These are phyloP conservation scores for Phialophora tarda DNA, from an alignment of 2,329 filamentous ascomycete species.

Conservation along the genomic window DNA sequence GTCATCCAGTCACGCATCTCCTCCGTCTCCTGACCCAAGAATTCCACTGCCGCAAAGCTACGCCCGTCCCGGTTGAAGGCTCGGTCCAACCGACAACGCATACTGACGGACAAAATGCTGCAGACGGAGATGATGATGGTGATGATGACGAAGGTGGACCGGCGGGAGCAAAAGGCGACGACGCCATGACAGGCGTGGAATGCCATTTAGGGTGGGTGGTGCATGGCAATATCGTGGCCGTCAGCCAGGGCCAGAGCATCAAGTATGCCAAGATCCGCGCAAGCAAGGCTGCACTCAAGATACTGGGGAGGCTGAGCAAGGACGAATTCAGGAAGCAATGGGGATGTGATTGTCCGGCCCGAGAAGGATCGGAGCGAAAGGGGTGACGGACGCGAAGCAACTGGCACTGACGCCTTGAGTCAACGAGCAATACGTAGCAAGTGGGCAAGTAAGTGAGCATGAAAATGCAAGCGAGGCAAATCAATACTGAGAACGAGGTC, in stretches of 20 bases:
- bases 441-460: no score
- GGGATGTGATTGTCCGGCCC: constrained; percentile 38
- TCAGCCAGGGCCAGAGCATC: constrained; percentile 65
- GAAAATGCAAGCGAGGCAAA: background rate
- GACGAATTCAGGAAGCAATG: constrained; percentile 69
- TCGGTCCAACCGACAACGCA: constrained; percentile 5
- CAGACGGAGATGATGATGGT: constrained; percentile 48
- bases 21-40: constrained; percentile 66
- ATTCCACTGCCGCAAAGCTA: constrained; percentile 67
- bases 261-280: constrained; percentile 73
- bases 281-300: constrained; percentile 48
- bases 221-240: constrained; percentile 71
- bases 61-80: constrained; percentile 49
- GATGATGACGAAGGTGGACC: constrained; percentile 50
- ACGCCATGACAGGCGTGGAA: constrained; percentile 58
- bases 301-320: constrained; percentile 57
- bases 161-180: constrained; percentile 38
- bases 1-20: constrained; percentile 80
- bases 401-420: no score
- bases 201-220: constrained; percentile 64
- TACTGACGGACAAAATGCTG: background rate
- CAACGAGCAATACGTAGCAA: no score
- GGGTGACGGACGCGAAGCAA: background rate
- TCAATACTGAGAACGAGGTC: no score
- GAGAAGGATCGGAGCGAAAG: background rate